Conservation (phyloP, 345 rosid genomes). For the Eucalyptus virginea region DNA sequence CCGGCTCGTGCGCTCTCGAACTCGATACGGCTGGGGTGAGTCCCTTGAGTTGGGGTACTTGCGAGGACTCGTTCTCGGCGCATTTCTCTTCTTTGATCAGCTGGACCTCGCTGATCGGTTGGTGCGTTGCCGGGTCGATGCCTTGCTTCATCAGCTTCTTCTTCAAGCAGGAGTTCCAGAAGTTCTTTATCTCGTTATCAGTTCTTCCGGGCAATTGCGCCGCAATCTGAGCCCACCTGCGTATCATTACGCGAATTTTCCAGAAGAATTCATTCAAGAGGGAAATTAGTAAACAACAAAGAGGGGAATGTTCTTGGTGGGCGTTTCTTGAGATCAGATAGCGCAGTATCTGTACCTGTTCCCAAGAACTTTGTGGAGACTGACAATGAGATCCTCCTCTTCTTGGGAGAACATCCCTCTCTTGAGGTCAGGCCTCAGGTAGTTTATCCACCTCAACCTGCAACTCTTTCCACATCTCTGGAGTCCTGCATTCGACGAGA, state of each 20-base stretch:
- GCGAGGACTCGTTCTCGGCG: not conserved
- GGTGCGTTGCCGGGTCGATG: slow-evolving; percentile 56
- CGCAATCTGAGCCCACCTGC: slow-evolving; percentile 68
- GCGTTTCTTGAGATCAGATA: not conserved
- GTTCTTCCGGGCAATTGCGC: slow-evolving; percentile 58
- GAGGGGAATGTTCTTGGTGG: not conserved
- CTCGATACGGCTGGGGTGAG: not conserved
- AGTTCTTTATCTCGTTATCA: slow-evolving; percentile 64
- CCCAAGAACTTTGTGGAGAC: slow-evolving; percentile 23
- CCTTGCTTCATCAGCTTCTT: slow-evolving; percentile 69
- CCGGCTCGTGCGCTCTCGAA: slow-evolving; percentile 14
- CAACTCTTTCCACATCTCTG: slow-evolving; percentile 91
- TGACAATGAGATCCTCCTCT: slow-evolving; percentile 28
- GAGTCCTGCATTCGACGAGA: slow-evolving; percentile 18
- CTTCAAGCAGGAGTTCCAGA: slow-evolving; percentile 61
- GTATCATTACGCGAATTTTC: not conserved
- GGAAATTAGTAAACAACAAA: not conserved
- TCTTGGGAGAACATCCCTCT: slow-evolving; percentile 42
- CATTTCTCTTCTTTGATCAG: slow-evolving; percentile 14
- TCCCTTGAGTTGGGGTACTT: not conserved
- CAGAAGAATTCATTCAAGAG: not conserved
- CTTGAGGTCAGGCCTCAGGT: slow-evolving; percentile 86
- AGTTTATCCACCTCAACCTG: slow-evolving; percentile 86
- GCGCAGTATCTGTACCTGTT: slow-evolving; percentile 11
- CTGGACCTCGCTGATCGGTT: slow-evolving; percentile 7